Evolutionary conservation across 2,329 filamentous ascomycete species (phyloP), one percentile per base, ranked within the genome.

Genomic region (Whalleya microplaca): DNA sequence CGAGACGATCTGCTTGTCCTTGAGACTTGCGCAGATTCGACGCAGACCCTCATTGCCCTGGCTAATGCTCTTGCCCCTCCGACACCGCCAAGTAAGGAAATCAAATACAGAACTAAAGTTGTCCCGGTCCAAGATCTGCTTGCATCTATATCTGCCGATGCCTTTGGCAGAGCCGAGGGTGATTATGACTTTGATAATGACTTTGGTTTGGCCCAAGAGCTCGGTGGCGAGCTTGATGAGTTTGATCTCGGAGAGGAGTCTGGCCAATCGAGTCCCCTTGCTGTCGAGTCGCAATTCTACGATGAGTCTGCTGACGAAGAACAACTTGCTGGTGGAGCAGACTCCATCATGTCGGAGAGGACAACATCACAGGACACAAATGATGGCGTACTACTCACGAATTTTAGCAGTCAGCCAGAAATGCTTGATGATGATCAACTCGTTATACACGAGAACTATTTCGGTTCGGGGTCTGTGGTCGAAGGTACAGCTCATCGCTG

Each of bases 1-100:
- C 86, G 86, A 58, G 93, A 96, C 67, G 89, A 96, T 62, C 80
- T 99, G 1, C 80, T 99, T 51, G 88, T 99, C 32, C 77, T 99
- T 6, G 95, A 99, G 73, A 96, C 93, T 1, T 99, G 96, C 68
- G 95, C 95, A 27, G 95, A 99, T 73, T 99, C 95, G 1, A 98
- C 92, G 0, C 92, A 97, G 71, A 99, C 95, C 0, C 80, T 99
- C 14, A 88, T 96, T 50, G 82, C 84, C 1, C 82, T 96, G 42
- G 76, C 93, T 16, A 91, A 90, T 66, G 92, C 89, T 0, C 80
- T 99, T 3, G 86, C 88, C 40, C 95, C 94, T 3, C 94, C 95
- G 1, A 87, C 86, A 7, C 89, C 92, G 0, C 92, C 93, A 1
- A 94, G 85, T 67, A 91, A 89, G 59, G 88, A 90, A 64, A 84